Base-by-base conservation (phyloP, 192 early-diverging fungal genomes). In the Umbelopsis vinacea region DNA sequence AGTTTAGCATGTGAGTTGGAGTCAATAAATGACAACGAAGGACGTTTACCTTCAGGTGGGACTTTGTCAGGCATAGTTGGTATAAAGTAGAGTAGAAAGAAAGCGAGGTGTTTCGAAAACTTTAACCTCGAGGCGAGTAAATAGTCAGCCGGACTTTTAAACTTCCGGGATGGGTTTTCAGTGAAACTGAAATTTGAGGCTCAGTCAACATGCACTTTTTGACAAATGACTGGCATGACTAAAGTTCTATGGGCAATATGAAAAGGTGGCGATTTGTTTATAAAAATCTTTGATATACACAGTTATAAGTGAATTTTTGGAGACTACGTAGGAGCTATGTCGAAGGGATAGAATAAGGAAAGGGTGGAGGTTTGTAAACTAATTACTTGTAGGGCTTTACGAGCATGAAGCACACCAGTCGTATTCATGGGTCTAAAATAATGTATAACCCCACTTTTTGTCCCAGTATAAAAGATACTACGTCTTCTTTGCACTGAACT, bases 11-110 rank as follows among this genome's bases (percentile, higher is more conserved):
- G 29, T 3, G 29, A 29, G 29, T n/a, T n/a, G n/a, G n/a, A n/a
- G n/a, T n/a, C n/a, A n/a, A n/a, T n/a, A n/a, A n/a, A n/a, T 29
- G 29, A 29, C 29, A 29, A 3, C 29, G 29, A 50, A 7, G 60
- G n/a, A 43, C 23, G 14, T 60, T n/a, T 74, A 68, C 73, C 73
- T 74, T 68, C 50, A 48, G 22, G 29, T 37, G 73, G 67, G 23
- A 74, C 53, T 67, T 55, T 74, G 35, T 69, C 38, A 45, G 73
- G 73, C 73, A 74, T 74, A 54, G 17, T 43, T 15, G 69, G 19
- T 40, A 37, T 46, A 60, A 11, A 47, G 46, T 46, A 26, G 22
- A 37, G 33, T 29, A 15, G 33, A 63, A 63, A 63, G 26, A 37
- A 10, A 12, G 45, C 9, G 26, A 43, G 52, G 35, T 54, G n/a